phyloP scores from a whole-genome alignment of 768 basidiomycete genomes.

The Tephrocybe sp. region DNA sequence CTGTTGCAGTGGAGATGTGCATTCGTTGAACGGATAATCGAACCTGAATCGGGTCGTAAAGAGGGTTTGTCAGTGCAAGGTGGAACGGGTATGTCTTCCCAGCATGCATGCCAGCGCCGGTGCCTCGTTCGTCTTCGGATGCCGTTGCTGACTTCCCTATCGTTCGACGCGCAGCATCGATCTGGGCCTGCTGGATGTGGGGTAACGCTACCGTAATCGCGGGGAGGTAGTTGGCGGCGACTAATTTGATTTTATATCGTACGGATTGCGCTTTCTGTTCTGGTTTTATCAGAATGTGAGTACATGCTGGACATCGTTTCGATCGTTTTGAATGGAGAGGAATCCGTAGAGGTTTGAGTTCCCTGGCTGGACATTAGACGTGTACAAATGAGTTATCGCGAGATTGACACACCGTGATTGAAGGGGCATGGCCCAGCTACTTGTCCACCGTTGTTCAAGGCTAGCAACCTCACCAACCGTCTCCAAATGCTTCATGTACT shows the following conservation, averaged over 20 bases:
- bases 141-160: conserved; percentile 38
- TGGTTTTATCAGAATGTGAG: conserved; percentile 96
- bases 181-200: conserved; percentile 42
- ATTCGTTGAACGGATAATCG: conserved; percentile 77
- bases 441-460: conserved; percentile 78
- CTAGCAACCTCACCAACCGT: conserved; percentile 59
- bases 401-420: conserved; percentile 66
- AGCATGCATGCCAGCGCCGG: conserved; percentile 50
- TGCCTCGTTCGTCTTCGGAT: conserved; percentile 38
- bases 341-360: conserved; percentile 84
- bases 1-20: conserved; percentile 43
- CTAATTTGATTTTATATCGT: conserved; percentile 95
- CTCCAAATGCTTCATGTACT: conserved; percentile 66
- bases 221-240: conserved; percentile 92
- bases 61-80: conserved; percentile 87
- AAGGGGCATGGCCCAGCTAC: conserved; percentile 71
- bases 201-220: conserved; percentile 74
- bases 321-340: conserved; percentile 92
- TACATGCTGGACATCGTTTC: conserved; percentile 91
- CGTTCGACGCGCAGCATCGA: conserved; percentile 41
- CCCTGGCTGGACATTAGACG: conserved; percentile 39
- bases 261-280: conserved; percentile 95
- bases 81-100: conserved; percentile 87
- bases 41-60: conserved; percentile 94
- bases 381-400: neutral